phyloP scores from a whole-genome alignment of 2,329 filamentous ascomycete genomes.

The Emmonsiellopsis sp. region DNA sequence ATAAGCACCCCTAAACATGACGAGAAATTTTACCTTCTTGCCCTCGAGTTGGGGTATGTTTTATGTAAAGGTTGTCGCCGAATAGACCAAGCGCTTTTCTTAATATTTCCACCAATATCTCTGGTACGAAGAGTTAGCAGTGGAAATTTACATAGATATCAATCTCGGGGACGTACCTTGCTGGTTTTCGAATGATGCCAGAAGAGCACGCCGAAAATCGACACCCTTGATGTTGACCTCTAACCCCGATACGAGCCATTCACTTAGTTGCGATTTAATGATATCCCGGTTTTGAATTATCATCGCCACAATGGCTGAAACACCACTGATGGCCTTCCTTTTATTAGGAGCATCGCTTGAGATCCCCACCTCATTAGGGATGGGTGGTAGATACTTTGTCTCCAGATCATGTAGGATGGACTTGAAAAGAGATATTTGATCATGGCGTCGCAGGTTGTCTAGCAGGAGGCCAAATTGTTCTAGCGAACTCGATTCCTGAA shows the following conservation, averaged over 20 bases:
- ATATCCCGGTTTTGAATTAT: constrained; percentile 41
- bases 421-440: constrained; percentile 39
- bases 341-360: constrained; percentile 3
- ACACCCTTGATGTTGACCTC: constrained; percentile 57
- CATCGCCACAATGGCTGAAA: constrained; percentile 46
- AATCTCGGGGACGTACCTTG: constrained; percentile 29
- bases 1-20: neutral
- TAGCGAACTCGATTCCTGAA: constrained; percentile 19
- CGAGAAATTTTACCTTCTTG: constrained; percentile 61
- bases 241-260: constrained; percentile 56
- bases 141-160: neutral
- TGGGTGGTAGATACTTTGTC: constrained; percentile 27
- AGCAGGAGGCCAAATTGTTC: constrained; percentile 31
- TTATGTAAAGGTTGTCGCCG: constrained; percentile 78
- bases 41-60: constrained; percentile 70
- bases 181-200: constrained; percentile 48
- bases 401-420: constrained; percentile 36
- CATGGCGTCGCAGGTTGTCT: constrained; percentile 34
- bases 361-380: constrained; percentile 7
- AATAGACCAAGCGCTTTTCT: constrained; percentile 63
- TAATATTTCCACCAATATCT: constrained; percentile 40
- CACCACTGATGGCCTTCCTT: constrained; percentile 41
- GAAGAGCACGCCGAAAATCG: constrained; percentile 57
- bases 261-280: constrained; percentile 46
- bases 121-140: constrained; percentile 18